phyloP scores from a whole-genome alignment of 1,284 basidiomycete species.

The Phlebopus sp. region DNA sequence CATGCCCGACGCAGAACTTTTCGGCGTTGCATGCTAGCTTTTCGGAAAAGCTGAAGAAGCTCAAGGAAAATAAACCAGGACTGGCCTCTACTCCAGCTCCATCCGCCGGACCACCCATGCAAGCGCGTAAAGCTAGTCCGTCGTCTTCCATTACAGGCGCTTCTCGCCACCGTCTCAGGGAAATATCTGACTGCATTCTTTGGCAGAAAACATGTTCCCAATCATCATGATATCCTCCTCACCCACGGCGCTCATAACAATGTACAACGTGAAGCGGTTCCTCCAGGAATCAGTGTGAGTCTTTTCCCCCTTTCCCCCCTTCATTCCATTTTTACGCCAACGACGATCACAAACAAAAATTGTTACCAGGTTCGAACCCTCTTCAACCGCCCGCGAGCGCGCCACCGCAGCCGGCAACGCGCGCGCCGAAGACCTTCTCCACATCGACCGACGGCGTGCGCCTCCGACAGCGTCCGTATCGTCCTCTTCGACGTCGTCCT shows the following conservation, averaged over 20 bases:
- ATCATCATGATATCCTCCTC: slow-evolving; percentile 98
- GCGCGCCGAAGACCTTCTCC: slow-evolving; percentile 79
- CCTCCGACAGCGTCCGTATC: slow-evolving; percentile 38
- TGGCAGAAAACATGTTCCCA: slow-evolving; percentile 69
- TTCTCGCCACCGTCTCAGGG: too few species aligned
- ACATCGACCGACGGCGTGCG: slow-evolving; percentile 76
- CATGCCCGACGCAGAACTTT: slow-evolving; percentile 63
- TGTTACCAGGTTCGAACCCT: slow-evolving; percentile 82
- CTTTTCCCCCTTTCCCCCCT: too few species aligned
- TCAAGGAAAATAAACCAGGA: slow-evolving; percentile 61
- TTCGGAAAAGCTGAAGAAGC: slow-evolving; percentile 72
- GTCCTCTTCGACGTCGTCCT: not conserved
- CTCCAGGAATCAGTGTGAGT: slow-evolving; percentile 84
- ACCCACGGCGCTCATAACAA: slow-evolving; percentile 91
- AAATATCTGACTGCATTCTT: too few species aligned
- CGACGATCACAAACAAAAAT: too few species aligned
- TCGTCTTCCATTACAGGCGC: slow-evolving; percentile 4
- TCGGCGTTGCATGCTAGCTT: slow-evolving; percentile 57
- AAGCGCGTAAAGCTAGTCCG: slow-evolving; percentile 61
- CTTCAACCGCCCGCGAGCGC: slow-evolving; percentile 70
- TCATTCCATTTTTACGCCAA: too few species aligned
- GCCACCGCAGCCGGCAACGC: slow-evolving; percentile 70
- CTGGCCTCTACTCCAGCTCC: slow-evolving; percentile 34
- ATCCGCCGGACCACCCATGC: slow-evolving; percentile 47
- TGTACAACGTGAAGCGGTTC: slow-evolving; percentile 48